phyloP scores from a whole-genome alignment of 495 filamentous ascomycete species.

The Xylaria castorea region DNA sequence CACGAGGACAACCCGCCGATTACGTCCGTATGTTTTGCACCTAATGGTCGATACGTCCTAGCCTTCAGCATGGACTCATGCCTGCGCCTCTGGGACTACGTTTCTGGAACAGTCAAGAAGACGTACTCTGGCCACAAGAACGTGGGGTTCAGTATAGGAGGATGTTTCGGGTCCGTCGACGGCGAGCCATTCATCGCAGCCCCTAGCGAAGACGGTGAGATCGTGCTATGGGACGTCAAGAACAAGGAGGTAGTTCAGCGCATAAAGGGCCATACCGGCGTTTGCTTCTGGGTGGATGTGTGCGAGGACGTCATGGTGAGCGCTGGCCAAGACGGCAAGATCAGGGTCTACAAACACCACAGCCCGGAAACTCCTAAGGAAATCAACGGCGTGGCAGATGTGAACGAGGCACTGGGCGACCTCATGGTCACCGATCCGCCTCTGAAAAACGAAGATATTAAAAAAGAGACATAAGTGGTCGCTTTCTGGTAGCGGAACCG shows the following conservation, averaged over 20 bases:
- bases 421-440: slow-evolving; percentile 16
- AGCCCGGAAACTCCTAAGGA: slow-evolving; percentile 2
- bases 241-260: slow-evolving; percentile 83
- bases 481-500: neutral
- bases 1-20: slow-evolving; percentile 96
- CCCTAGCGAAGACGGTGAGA: slow-evolving; percentile 85
- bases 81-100: slow-evolving; percentile 93
- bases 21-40: slow-evolving; percentile 87
- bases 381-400: slow-evolving; percentile 23
- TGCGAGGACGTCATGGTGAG: slow-evolving; percentile 54
- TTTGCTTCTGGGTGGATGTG: slow-evolving; percentile 84
- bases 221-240: slow-evolving; percentile 88
- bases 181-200: slow-evolving; percentile 70
- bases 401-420: slow-evolving; percentile 8
- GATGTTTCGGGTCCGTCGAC: slow-evolving; percentile 76
- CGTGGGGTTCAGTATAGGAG: slow-evolving; percentile 78
- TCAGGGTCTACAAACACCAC: slow-evolving; percentile 50
- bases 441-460: slow-evolving; percentile 41
- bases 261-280: slow-evolving; percentile 72
- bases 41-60: slow-evolving; percentile 90
- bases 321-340: slow-evolving; percentile 50
- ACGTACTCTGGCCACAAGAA: slow-evolving; percentile 96
- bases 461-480: slow-evolving; percentile 36
- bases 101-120: slow-evolving; percentile 84
- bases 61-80: slow-evolving; percentile 91